Conservation (phyloP, 2,329 filamentous ascomycete species). For the Chrysosporium queenslandicum region DNA sequence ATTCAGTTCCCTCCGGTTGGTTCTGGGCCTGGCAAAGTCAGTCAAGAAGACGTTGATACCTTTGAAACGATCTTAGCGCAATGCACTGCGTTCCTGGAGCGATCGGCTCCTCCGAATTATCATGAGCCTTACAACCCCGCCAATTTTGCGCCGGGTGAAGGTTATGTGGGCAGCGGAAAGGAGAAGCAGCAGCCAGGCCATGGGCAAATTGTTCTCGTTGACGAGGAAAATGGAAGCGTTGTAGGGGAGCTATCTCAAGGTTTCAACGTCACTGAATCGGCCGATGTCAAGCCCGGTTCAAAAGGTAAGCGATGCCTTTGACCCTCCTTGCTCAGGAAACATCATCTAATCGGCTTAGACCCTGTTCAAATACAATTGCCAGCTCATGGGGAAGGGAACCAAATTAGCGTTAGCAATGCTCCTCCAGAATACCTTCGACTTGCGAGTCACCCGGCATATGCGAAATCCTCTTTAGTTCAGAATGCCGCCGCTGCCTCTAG, state of each 20-base stretch:
- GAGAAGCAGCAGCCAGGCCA: slow-evolving; percentile 33
- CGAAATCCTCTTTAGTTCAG: slow-evolving; percentile 73
- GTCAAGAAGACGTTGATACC: slow-evolving; percentile 87
- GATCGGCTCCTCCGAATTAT: slow-evolving; percentile 53
- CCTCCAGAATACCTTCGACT: slow-evolving; percentile 58
- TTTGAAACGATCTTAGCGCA: slow-evolving; percentile 98
- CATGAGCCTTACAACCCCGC: slow-evolving; percentile 62
- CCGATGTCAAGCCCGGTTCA: slow-evolving; percentile 67
- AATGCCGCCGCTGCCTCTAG: slow-evolving; percentile 81
- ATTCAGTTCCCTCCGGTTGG: slow-evolving; percentile 78
- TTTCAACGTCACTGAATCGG: slow-evolving; percentile 69
- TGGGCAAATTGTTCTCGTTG: slow-evolving; percentile 80
- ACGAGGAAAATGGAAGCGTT: slow-evolving; percentile 92
- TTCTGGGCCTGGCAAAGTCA: slow-evolving; percentile 51
- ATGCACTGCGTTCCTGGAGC: slow-evolving; percentile 89
- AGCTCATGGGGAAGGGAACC: slow-evolving; percentile 38
- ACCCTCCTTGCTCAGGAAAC: neutral
- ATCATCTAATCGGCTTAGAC: slow-evolving; percentile 25
- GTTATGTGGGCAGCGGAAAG: slow-evolving; percentile 49
- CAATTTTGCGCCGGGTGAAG: slow-evolving; percentile 69
- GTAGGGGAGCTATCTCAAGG: slow-evolving; percentile 82
- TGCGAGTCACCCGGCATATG: slow-evolving; percentile 81
- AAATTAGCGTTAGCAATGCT: slow-evolving; percentile 40
- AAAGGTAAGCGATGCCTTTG: slow-evolving; percentile 56
- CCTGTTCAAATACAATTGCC: slow-evolving; percentile 43